phyloP scores from a whole-genome alignment of 2,329 filamentous ascomycete species.

The Hypoxylon rubiginosum region DNA sequence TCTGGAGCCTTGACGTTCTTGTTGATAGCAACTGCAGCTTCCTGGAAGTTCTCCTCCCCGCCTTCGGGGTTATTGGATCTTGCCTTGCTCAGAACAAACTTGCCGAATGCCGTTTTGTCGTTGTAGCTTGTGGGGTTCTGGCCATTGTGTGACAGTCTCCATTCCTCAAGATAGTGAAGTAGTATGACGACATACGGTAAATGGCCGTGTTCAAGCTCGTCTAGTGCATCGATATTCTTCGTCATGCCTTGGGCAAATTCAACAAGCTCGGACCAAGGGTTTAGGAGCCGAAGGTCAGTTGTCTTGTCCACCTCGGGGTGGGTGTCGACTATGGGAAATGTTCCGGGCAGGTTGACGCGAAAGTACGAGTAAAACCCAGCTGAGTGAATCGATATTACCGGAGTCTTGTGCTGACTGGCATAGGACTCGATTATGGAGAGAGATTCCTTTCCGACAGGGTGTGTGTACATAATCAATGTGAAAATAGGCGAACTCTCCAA shows the following conservation, averaged over 20 bases:
- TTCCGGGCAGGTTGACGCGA: constrained; percentile 79
- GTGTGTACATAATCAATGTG: constrained; percentile 68
- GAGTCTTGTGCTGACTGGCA: constrained; percentile 70
- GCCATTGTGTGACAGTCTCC: constrained; percentile 80
- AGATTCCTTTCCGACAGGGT: constrained; percentile 62
- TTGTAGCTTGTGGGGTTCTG: constrained; percentile 79
- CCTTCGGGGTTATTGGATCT: constrained; percentile 83
- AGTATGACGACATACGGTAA: constrained; percentile 88
- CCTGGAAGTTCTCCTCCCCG: constrained; percentile 96
- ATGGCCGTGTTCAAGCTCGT: constrained; percentile 88
- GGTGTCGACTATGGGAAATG: constrained; percentile 94
- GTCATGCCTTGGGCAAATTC: constrained; percentile 77
- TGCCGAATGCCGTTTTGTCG: constrained; percentile 87
- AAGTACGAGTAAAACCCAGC: constrained; percentile 93
- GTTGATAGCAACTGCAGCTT: constrained; percentile 87
- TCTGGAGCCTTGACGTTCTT: constrained; percentile 82
- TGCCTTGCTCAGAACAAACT: constrained; percentile 74
- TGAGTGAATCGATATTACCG: constrained; percentile 87
- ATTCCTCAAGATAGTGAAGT: constrained; percentile 83
- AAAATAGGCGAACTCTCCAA: constrained; percentile 60
- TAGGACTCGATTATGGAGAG: constrained; percentile 63
- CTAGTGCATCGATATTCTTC: constrained; percentile 75
- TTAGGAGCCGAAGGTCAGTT: constrained; percentile 85
- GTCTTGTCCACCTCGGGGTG: constrained; percentile 90
- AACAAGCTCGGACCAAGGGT: constrained; percentile 86